Conservation (phyloP, 192 early-diverging fungal genomes). For the Coemansia asiatica region DNA sequence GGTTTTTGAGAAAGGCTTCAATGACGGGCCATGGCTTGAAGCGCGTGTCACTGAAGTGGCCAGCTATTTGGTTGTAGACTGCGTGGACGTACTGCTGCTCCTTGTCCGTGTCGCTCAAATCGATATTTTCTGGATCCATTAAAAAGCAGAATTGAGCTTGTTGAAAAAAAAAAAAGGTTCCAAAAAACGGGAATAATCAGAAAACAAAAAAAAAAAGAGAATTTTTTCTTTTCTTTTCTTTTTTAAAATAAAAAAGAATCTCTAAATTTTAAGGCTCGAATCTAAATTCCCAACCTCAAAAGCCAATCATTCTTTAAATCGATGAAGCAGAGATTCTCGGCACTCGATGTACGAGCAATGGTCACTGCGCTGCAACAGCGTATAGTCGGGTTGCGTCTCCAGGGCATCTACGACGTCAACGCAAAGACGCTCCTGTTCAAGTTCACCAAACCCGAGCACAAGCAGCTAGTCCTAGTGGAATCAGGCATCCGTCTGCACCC, state of each 20-base stretch:
- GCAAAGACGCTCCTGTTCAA: conserved; percentile 87
- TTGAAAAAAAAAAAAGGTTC: not conserved
- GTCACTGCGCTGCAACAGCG: conserved; percentile 67
- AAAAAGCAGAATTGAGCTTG: not conserved
- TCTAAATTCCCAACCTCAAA: too few species aligned
- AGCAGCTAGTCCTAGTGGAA: conserved; percentile 88
- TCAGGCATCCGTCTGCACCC: conserved; percentile 92
- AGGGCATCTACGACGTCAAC: conserved; percentile 96
- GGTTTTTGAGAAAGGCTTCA: conserved; percentile 69
- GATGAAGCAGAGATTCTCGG: conserved; percentile 89
- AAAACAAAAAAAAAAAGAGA: not conserved
- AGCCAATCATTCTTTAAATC: too few species aligned
- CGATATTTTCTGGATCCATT: conserved; percentile 27
- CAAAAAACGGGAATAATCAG: not conserved
- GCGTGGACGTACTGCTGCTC: conserved; percentile 84
- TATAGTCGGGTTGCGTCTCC: conserved; percentile 82
- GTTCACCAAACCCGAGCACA: conserved; percentile 86
- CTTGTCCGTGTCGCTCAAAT: conserved; percentile 37
- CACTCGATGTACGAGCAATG: conserved; percentile 82
- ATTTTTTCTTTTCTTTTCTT: not conserved
- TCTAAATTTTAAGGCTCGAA: too few species aligned
- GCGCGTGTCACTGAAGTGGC: conserved; percentile 90
- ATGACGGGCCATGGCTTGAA: conserved; percentile 99
- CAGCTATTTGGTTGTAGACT: conserved; percentile 90
- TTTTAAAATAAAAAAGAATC: not conserved